Evolutionary conservation across 1,284 basidiomycete species (phyloP).

Genomic region (Ceratobasidium sp.): DNA sequence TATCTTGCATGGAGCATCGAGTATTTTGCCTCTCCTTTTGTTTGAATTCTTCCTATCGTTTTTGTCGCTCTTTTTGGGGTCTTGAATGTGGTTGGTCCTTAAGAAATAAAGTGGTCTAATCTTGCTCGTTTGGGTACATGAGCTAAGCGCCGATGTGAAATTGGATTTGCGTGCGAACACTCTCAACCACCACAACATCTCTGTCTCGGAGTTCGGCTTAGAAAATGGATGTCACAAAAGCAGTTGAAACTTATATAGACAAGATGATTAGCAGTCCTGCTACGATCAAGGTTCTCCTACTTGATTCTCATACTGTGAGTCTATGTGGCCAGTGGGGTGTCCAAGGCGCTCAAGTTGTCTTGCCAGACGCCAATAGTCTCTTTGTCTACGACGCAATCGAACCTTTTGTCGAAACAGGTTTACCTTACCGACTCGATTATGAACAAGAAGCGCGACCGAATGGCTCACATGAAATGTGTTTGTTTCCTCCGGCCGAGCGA

Average conservation of each 20-base stretch:
- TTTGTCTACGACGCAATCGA: conserved; percentile 93
- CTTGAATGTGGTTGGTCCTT: conserved; percentile 10
- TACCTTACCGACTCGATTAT: conserved; percentile 98
- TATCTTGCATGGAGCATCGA: neutral
- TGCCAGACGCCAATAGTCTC: conserved; percentile 96
- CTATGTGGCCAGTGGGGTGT: neutral
- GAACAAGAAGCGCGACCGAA: conserved; percentile 87
- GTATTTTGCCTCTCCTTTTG: neutral
- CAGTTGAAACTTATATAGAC: conserved; percentile 92
- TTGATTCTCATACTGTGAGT: conserved; percentile 94
- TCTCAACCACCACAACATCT: neutral
- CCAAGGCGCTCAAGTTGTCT: conserved; percentile 7
- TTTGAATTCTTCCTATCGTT: conserved; percentile 9
- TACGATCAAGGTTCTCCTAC: conserved; percentile 97
- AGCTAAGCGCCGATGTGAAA: conserved; percentile 12
- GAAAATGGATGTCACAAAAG: conserved; percentile 94
- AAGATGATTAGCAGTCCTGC: conserved; percentile 89
- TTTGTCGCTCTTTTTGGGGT: conserved; percentile 26
- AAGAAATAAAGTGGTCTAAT: conserved; percentile 9
- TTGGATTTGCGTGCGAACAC: neutral
- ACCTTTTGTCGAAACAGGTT: conserved; percentile 94
- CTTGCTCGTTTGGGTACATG: neutral
- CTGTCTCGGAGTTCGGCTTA: neutral
- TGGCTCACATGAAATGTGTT: conserved; percentile 97
- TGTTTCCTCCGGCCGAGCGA: conserved; percentile 90